Base-by-base conservation (phyloP, 805 yeast species). In the Yamadazyma laniorum region DNA sequence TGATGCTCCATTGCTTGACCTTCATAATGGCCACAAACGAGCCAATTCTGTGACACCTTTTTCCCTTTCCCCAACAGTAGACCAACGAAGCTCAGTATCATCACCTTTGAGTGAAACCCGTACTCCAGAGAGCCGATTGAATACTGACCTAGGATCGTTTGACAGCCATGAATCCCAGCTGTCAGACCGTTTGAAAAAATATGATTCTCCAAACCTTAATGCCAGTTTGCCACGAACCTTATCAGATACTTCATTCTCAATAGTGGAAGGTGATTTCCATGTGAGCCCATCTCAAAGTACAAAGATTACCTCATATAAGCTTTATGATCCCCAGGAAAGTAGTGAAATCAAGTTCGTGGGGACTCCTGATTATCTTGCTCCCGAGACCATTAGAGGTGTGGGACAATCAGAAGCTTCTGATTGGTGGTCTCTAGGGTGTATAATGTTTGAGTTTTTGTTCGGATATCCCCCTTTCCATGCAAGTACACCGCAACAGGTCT, bases 351-450 rank as follows among this genome's bases (percentile, higher is more conserved):
- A 74, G 44, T 90, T 91, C 52, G 95, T 89, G 22, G 99, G 99
- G 0, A 93, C 99, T 0, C 99, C 99, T 0, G 99, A 93, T 58
- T 93, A 93, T 59, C 73, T 95, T 27, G 95, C 99, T 0, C 99
- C 99, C 0, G 99, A 93, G 56, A 90, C 96, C 0, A 88, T 93
- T 44, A 69, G 75, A 29, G 98, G 97, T 27, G 70, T 74, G 1
- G 83, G 85, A 0, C 96, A 91, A 56, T 85, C 81, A 44, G 89
- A 80, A 46, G 76, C 81, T 45, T 80, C 91, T n/a, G 97, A 90
- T 64, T 90, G 99, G 99, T 93, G 99, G 99, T 87, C 98, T 2
- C 77, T 91, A 23, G 99, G 99, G 0, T 91, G 98, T 59, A 88
- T 93, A 9, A 62, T 91, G 40, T 93, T 91, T 67, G 99, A 93